Percentiles rank a stretch among this genome's conserved stretches.
These are phyloP conservation scores for Auricularia cornea DNA, from an alignment of 768 basidiomycete species.

Conservation along the genomic window DNA sequence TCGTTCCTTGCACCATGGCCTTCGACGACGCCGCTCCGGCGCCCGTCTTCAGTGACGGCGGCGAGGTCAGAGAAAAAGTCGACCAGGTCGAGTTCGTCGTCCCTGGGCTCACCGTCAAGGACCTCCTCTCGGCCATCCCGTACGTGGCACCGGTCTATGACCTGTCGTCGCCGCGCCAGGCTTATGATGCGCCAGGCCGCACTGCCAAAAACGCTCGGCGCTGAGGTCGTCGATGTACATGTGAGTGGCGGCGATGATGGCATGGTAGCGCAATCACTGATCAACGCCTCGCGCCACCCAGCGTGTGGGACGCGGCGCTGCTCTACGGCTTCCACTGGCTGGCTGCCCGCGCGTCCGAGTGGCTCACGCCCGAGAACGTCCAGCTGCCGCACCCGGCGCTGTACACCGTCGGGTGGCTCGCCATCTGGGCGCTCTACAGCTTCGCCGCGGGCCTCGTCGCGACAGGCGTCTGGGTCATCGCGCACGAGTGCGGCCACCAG, in stretches of 20 bases:
- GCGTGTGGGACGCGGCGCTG: slow-evolving; percentile 66
- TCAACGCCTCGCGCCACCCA: too few species aligned
- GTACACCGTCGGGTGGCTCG: slow-evolving; percentile 52
- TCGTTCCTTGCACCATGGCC: background rate
- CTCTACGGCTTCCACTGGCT: slow-evolving; percentile 62
- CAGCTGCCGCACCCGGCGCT: slow-evolving; percentile 52
- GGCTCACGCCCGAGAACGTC: slow-evolving; percentile 48
- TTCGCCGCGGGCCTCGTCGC: slow-evolving; percentile 78
- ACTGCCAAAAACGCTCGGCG: slow-evolving; percentile 88
- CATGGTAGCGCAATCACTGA: background rate
- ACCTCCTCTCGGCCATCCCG: slow-evolving; percentile 78
- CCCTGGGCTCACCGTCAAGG: slow-evolving; percentile 82
- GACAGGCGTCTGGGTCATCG: slow-evolving; percentile 92
- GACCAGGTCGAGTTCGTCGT: slow-evolving; percentile 28
- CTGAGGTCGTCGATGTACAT: slow-evolving; percentile 70
- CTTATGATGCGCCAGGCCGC: too few species aligned
- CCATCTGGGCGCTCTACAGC: slow-evolving; percentile 73
- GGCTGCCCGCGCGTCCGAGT: slow-evolving; percentile 53
- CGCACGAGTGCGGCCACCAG: slow-evolving; percentile 94
- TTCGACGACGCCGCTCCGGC: background rate
- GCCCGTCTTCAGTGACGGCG: background rate
- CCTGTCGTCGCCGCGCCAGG: slow-evolving; percentile 6
- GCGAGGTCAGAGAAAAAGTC: background rate
- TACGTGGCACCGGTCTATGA: slow-evolving; percentile 28
- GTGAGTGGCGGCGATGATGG: slow-evolving; percentile 34